phyloP scores from a whole-genome alignment of 2,329 filamentous ascomycete genomes.

The Ceratocystis smalleyi region DNA sequence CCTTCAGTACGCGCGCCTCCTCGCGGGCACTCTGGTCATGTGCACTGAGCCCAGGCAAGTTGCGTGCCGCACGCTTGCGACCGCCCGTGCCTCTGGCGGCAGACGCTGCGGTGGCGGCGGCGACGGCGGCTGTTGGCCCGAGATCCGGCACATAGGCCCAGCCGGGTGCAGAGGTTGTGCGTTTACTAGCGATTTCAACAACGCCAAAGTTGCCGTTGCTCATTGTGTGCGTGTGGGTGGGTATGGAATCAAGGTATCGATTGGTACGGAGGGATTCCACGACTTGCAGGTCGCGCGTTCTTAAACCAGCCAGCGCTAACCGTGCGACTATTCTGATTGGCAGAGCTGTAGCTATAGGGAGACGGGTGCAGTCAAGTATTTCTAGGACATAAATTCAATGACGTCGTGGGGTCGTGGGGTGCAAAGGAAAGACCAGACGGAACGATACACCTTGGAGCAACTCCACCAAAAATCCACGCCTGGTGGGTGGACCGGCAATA shows the following conservation, averaged over 20 bases:
- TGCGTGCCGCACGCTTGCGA: constrained; percentile 59
- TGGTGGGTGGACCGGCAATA: not conserved
- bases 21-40: constrained; percentile 66
- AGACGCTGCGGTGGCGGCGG: constrained; percentile 35
- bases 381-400: not conserved
- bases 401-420: not conserved
- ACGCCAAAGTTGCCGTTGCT: constrained; percentile 57
- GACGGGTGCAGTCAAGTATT: not conserved
- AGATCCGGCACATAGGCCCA: constrained; percentile 86
- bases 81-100: constrained; percentile 30
- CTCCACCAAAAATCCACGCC: not conserved
- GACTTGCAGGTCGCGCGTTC: too few relatives aligned
- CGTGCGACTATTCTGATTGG: too few relatives aligned
- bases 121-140: constrained; percentile 40
- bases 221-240: not conserved
- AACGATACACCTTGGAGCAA: not conserved
- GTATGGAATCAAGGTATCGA: not conserved
- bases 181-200: constrained; percentile 60
- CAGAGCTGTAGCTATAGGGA: too few relatives aligned
- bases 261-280: too few relatives aligned
- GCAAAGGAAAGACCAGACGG: not conserved
- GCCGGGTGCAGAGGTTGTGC: constrained; percentile 58
- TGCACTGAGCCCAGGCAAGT: constrained; percentile 34
- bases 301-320: too few relatives aligned
- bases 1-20: constrained; percentile 64